Evolutionary conservation across 2,329 filamentous ascomycete species (phyloP).

Genomic region (Colletotrichum cuscutae): DNA sequence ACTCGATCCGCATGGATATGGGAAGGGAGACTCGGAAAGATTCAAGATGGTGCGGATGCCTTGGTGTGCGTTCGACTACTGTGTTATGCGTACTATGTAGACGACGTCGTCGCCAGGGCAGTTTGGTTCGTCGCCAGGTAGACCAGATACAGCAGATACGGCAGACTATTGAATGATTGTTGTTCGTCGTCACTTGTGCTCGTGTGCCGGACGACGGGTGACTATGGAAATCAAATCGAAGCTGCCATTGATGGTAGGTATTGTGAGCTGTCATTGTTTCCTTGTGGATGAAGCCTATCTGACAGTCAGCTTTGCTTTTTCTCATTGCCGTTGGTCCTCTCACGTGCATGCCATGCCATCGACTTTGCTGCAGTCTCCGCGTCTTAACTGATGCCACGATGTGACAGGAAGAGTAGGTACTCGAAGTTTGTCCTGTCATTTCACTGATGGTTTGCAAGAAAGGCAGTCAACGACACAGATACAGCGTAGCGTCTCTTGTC

Average conservation of each 20-base stretch:
- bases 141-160: background rate
- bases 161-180: background rate
- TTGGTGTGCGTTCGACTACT: background rate
- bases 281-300: background rate
- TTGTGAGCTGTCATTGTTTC: background rate
- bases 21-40: background rate
- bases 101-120: background rate
- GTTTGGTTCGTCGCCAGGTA: background rate
- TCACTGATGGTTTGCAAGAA: background rate
- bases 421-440: background rate
- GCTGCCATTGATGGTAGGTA: background rate
- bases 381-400: slow-evolving; percentile 5
- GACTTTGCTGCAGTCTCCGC: slow-evolving; percentile 4
- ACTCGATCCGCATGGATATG: background rate
- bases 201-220: background rate
- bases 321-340: background rate
- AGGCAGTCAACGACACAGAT: background rate
- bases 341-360: background rate
- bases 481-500: background rate
- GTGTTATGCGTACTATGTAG: background rate
- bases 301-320: slow-evolving; percentile 13
- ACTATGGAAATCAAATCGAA: background rate
- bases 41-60: background rate
- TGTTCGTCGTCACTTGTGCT: background rate
- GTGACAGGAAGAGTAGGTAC: too few species aligned